Conservation (phyloP, 768 basidiomycete genomes). For the Holtermannia corniformis region DNA sequence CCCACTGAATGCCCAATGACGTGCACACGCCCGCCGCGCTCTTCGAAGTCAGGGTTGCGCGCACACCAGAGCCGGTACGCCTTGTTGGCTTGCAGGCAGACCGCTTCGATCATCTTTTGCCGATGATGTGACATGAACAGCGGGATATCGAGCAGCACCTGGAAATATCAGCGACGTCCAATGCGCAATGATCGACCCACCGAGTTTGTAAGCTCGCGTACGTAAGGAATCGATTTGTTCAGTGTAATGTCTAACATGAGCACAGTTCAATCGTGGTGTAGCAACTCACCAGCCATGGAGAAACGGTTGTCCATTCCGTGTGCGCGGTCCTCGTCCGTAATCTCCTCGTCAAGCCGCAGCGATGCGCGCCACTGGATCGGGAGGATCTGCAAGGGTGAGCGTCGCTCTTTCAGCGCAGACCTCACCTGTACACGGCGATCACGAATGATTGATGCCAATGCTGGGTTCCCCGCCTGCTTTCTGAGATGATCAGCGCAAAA, state of each 20-base stretch:
- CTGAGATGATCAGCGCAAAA: no score
- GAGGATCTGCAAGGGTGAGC: slow-evolving; percentile 28
- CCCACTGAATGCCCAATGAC: slow-evolving; percentile 44
- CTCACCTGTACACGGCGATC: slow-evolving; percentile 41
- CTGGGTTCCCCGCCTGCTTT: slow-evolving; percentile 43
- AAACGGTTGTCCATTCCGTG: slow-evolving; percentile 46
- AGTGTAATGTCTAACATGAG: slow-evolving; percentile 42
- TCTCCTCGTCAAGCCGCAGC: slow-evolving; percentile 38
- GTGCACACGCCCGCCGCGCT: slow-evolving; percentile 42
- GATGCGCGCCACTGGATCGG: slow-evolving; percentile 46
- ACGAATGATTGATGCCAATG: slow-evolving; percentile 44
- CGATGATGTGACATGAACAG: slow-evolving; percentile 47
- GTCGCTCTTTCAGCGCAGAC: neutral
- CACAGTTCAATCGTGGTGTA: neutral
- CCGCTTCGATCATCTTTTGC: slow-evolving; percentile 46
- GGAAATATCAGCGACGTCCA: neutral
- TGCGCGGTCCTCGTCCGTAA: slow-evolving; percentile 39
- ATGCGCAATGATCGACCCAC: no score
- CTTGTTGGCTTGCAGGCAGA: slow-evolving; percentile 44
- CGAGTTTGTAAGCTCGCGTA: slow-evolving; percentile 45
- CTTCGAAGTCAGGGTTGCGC: slow-evolving; percentile 44
- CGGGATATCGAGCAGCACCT: slow-evolving; percentile 44
- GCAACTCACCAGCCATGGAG: slow-evolving; percentile 35
- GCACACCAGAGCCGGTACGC: slow-evolving; percentile 46
- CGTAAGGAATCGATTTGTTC: slow-evolving; percentile 44